Conservation (phyloP, 2,329 filamentous ascomycete species). For the Colletotrichum lindemuthianum region DNA sequence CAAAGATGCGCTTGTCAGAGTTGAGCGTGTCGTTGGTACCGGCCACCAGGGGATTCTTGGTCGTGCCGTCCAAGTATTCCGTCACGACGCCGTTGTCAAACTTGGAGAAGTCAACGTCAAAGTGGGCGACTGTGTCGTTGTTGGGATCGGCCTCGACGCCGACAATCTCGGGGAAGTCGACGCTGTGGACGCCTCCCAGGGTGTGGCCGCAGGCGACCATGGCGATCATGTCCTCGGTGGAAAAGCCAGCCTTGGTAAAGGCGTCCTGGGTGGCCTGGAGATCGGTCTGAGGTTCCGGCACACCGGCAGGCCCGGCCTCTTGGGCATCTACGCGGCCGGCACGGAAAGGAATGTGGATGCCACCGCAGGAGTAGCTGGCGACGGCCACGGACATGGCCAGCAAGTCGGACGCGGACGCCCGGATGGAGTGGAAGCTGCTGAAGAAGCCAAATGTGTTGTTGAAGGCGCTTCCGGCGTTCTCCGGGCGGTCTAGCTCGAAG, state of each 20-base stretch:
- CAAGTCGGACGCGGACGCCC: conserved; percentile 40
- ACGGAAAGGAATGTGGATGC: conserved; percentile 41
- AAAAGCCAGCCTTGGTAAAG: conserved; percentile 46
- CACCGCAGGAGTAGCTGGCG: conserved; percentile 38
- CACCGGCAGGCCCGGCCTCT: conserved; percentile 43
- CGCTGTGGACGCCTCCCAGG: conserved; percentile 55
- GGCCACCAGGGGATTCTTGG: conserved; percentile 54
- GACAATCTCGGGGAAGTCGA: conserved; percentile 51
- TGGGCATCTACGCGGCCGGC: conserved; percentile 45
- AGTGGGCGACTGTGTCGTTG: conserved; percentile 46
- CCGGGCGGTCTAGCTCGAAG: conserved; percentile 39
- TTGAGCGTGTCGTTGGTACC: conserved; percentile 48
- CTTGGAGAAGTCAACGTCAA: conserved; percentile 53
- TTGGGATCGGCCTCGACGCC: conserved; percentile 32
- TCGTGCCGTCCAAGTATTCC: conserved; percentile 53
- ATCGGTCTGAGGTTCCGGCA: conserved; percentile 45
- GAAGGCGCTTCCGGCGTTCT: conserved; percentile 39
- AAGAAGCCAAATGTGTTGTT: conserved; percentile 43
- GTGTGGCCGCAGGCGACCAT: conserved; percentile 50
- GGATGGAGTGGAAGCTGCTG: conserved; percentile 36
- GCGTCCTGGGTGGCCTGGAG: conserved; percentile 40
- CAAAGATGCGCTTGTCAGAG: conserved; percentile 56
- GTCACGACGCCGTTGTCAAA: conserved; percentile 57
- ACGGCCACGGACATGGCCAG: conserved; percentile 39
- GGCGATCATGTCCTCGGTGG: conserved; percentile 47